These are phyloP conservation scores for Aurantiochytrium sp. DNA, from an alignment of 108 stramenopile species.

Conservation along the genomic window DNA sequence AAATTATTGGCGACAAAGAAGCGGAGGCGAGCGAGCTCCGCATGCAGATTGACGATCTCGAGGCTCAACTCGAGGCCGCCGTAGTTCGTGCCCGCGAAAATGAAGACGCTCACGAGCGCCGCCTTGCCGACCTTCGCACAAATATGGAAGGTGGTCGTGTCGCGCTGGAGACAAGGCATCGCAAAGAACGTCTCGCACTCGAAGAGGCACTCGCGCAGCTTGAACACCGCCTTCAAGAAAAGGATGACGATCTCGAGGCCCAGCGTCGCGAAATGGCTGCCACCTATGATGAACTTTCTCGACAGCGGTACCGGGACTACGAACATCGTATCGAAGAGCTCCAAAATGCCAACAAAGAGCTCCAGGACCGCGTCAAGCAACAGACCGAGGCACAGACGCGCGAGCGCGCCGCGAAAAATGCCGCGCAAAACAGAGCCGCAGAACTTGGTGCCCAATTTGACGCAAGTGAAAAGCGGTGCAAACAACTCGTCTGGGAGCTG, in stretches of 20 bases:
- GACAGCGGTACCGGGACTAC: slow-evolving; percentile 25
- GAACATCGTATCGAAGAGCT: not conserved
- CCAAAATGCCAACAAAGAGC: not conserved
- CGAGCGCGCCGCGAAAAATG: not conserved
- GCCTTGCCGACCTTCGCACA: slow-evolving; percentile 23
- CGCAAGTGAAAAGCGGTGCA: slow-evolving; percentile 3
- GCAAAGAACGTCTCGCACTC: slow-evolving; percentile 1
- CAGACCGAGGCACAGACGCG: not conserved
- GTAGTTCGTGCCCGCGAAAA: not conserved
- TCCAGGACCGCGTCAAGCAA: not conserved
- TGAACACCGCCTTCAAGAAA: slow-evolving; percentile 21
- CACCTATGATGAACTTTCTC: slow-evolving; percentile 30
- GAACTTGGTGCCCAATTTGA: not conserved
- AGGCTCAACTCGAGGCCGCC: not conserved
- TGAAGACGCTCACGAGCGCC: not conserved
- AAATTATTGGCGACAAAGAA: not conserved
- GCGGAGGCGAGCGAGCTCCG: not conserved
- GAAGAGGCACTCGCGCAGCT: slow-evolving; percentile 23
- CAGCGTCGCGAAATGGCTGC: slow-evolving; percentile 33
- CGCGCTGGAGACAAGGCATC: slow-evolving; percentile 22
- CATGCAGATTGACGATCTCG: not conserved
- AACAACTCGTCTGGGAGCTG: slow-evolving; percentile 24
- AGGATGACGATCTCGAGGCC: slow-evolving; percentile 35
- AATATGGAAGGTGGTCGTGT: slow-evolving; percentile 25
- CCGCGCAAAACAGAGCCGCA: not conserved